These are phyloP conservation scores for Micractinium sp. DNA, from an alignment of 139 green algal species.

Conservation along the genomic window DNA sequence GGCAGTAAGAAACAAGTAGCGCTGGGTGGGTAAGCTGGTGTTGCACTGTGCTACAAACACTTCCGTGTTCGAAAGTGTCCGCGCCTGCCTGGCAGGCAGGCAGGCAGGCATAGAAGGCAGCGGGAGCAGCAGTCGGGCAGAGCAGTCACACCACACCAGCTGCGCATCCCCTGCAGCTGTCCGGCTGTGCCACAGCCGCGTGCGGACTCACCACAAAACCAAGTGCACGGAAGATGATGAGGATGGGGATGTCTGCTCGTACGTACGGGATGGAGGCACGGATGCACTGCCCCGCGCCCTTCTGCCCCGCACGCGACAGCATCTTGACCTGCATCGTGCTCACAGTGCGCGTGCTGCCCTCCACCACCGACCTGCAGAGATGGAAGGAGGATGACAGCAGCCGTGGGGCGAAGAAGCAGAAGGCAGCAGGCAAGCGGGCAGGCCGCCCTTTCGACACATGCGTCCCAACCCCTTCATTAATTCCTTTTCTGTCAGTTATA, in stretches of 20 bases:
- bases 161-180: background rate
- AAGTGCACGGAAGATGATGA: slow-evolving; percentile 91
- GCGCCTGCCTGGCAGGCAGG: too few species aligned
- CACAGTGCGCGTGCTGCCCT: slow-evolving; percentile 81
- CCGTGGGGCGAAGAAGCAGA: background rate
- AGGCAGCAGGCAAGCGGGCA: background rate
- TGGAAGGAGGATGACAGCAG: too few species aligned
- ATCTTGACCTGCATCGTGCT: slow-evolving; percentile 90
- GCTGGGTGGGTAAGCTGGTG: too few species aligned
- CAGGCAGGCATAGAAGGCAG: too few species aligned
- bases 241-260: slow-evolving; percentile 84
- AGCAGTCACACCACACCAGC: background rate
- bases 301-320: slow-evolving; percentile 67
- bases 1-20: too few species aligned
- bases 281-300: slow-evolving; percentile 63
- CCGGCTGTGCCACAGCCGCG: too few species aligned
- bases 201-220: slow-evolving; percentile 72
- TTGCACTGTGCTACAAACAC: too few species aligned
- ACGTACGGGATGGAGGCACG: slow-evolving; percentile 80
- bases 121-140: background rate
- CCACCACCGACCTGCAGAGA: slow-evolving; percentile 84
- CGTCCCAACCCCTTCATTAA: too few species aligned
- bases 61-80: too few species aligned
- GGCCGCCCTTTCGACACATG: too few species aligned
- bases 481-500: too few species aligned